These are phyloP conservation scores for Beta vulgaris DNA, from an alignment of 148 eudicot species.

Conservation along the genomic window DNA sequence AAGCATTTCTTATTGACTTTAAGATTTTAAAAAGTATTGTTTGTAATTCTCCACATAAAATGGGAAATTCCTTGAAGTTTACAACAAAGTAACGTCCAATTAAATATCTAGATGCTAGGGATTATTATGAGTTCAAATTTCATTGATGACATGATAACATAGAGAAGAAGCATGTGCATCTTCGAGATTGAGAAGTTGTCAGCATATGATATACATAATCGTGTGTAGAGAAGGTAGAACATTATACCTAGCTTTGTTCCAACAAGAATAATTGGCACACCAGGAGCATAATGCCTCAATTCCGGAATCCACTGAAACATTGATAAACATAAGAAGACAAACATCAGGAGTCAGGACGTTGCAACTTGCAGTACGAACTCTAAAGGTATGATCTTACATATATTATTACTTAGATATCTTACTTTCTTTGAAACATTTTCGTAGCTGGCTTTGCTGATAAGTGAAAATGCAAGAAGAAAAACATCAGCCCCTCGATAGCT, in stretches of 20 bases:
- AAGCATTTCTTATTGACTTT: background rate
- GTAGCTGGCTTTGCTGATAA: slow-evolving; percentile 53
- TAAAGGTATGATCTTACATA: background rate
- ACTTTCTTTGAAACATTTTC: slow-evolving; percentile 52
- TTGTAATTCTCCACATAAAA: background rate
- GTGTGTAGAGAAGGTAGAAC: slow-evolving; percentile 1
- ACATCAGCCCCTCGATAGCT: slow-evolving; percentile 55
- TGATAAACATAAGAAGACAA: slow-evolving; percentile 16
- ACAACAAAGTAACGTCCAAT: background rate
- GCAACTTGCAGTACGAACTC: background rate
- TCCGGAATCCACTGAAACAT: slow-evolving; percentile 58
- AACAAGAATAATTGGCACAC: slow-evolving; percentile 78
- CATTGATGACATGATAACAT: background rate
- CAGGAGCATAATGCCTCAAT: slow-evolving; percentile 87
- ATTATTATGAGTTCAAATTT: background rate
- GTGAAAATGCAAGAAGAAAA: slow-evolving; percentile 52
- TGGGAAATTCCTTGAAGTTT: background rate
- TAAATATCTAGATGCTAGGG: background rate
- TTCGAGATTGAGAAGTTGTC: background rate
- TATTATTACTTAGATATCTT: slow-evolving; percentile 2
- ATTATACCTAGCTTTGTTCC: slow-evolving; percentile 82
- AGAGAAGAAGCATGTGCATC: background rate
- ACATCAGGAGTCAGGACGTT: slow-evolving; percentile 5
- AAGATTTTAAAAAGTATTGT: background rate
- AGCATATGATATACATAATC: background rate